These are phyloP conservation scores for Backusella tuberculispora DNA, from an alignment of 192 early-diverging fungal species.

Conservation along the genomic window DNA sequence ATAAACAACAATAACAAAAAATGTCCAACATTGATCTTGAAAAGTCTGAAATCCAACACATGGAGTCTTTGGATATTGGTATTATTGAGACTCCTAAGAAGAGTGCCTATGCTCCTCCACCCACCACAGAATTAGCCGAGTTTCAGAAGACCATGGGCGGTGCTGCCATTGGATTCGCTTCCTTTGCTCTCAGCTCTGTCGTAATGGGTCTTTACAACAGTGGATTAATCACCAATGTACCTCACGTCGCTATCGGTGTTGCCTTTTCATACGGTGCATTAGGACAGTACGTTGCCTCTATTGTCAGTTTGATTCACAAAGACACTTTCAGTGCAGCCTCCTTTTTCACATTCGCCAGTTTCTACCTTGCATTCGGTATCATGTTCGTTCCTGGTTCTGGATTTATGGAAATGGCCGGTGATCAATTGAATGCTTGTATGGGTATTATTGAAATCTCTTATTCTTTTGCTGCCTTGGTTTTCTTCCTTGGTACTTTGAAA, in stretches of 20 bases:
- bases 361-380: constrained; percentile 26
- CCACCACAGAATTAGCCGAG: not conserved
- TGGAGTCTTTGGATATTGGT: constrained; percentile 10
- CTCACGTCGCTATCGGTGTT: constrained; percentile 24
- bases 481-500: constrained; percentile 27
- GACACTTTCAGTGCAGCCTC: constrained; percentile 29
- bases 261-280: constrained; percentile 20
- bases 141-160: not conserved
- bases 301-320: not conserved
- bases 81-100: not conserved
- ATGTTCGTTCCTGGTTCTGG: constrained; percentile 27
- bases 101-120: not conserved
- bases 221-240: constrained; percentile 8
- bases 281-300: constrained; percentile 21
- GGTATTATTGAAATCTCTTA: not conserved
- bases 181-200: constrained; percentile 22
- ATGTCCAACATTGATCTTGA: constrained; percentile 8
- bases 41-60: constrained; percentile 19
- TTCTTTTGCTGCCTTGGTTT: not conserved
- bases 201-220: constrained; percentile 19
- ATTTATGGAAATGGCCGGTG: not conserved
- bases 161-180: constrained; percentile 22
- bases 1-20: not conserved
- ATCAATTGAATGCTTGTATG: constrained; percentile 1
- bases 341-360: constrained; percentile 20